A percentile compares a stretch with the other conserved stretches of the same genome.
phyloP scores from a whole-genome alignment of 1,139 yeast genomes.

The Kodamaea alishanica region DNA sequence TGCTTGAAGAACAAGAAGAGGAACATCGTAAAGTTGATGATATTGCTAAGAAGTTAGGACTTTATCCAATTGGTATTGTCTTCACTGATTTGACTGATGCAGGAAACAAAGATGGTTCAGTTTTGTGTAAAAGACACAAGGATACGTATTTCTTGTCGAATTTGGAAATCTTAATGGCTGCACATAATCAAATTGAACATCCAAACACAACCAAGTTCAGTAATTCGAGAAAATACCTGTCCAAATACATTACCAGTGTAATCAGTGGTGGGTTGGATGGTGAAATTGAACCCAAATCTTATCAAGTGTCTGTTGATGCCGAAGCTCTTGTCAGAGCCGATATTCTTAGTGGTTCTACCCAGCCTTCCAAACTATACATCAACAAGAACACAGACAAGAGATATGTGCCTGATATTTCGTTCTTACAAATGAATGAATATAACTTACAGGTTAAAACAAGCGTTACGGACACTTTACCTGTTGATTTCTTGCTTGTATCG shows the following conservation, averaged over 20 bases:
- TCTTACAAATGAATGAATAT: conserved; percentile 81
- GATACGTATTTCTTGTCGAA: conserved; percentile 87
- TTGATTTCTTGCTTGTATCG: conserved; percentile 84
- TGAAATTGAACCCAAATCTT: conserved; percentile 86
- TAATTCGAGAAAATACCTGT: conserved; percentile 66
- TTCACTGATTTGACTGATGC: conserved; percentile 90
- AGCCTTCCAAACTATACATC: conserved; percentile 83
- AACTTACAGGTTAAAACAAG: conserved; percentile 80
- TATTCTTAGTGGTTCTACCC: conserved; percentile 81
- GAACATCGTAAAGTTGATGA: conserved; percentile 40
- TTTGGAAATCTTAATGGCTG: conserved; percentile 82
- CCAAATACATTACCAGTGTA: conserved; percentile 91
- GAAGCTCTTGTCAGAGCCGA: conserved; percentile 88
- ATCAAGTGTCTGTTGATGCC: conserved; percentile 84
- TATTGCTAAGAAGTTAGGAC: conserved; percentile 59
- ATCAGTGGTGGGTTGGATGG: conserved; percentile 82
- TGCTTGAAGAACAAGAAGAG: conserved; percentile 62
- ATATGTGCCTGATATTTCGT: conserved; percentile 93
- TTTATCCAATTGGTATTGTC: conserved; percentile 73
- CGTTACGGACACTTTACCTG: conserved; percentile 96
- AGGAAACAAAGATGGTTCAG: conserved; percentile 83
- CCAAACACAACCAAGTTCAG: conserved; percentile 71
- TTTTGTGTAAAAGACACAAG: conserved; percentile 87
- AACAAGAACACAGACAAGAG: conserved; percentile 66
- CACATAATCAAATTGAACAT: conserved; percentile 63